phyloP scores from a whole-genome alignment of 1,284 basidiomycete genomes.

The Rhodotorula sp. region DNA sequence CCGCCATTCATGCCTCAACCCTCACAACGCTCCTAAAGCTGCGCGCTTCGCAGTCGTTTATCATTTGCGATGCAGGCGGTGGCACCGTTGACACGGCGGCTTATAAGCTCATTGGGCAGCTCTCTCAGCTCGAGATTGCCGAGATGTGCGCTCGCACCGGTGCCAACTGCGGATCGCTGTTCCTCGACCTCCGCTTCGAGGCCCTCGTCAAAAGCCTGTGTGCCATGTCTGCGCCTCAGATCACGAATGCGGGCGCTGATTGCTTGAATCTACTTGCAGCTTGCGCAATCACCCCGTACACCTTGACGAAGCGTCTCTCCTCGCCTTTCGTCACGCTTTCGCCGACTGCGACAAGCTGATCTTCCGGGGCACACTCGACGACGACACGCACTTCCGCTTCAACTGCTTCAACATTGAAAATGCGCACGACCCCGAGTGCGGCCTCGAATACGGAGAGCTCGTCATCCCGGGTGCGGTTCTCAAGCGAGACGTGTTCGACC shows the following conservation, averaged over 20 bases:
- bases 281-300: conserved; percentile 74
- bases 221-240: conserved; percentile 49
- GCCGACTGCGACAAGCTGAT: conserved; percentile 74
- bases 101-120: conserved; percentile 75
- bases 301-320: conserved; percentile 70
- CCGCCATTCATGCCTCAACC: conserved; percentile 76
- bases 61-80: conserved; percentile 77
- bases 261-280: conserved; percentile 55
- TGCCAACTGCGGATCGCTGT: conserved; percentile 76
- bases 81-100: conserved; percentile 72
- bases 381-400: conserved; percentile 76
- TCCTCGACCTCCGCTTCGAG: conserved; percentile 76
- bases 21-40: conserved; percentile 73
- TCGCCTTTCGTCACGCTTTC: conserved; percentile 70
- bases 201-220: conserved; percentile 67
- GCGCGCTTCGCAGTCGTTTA: conserved; percentile 72
- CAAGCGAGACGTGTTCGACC: conserved; percentile 74
- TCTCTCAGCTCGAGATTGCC: conserved; percentile 73
- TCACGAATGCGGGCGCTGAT: conserved; percentile 53
- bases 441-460: conserved; percentile 73
- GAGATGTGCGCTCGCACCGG: conserved; percentile 79
- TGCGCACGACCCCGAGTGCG: conserved; percentile 64
- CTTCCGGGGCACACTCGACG: conserved; percentile 64
- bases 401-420: conserved; percentile 48
- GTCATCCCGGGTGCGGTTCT: conserved; percentile 73